These are phyloP conservation scores for Lagerstroemia speciosa DNA, from an alignment of 345 rosid genomes.

Conservation along the genomic window DNA sequence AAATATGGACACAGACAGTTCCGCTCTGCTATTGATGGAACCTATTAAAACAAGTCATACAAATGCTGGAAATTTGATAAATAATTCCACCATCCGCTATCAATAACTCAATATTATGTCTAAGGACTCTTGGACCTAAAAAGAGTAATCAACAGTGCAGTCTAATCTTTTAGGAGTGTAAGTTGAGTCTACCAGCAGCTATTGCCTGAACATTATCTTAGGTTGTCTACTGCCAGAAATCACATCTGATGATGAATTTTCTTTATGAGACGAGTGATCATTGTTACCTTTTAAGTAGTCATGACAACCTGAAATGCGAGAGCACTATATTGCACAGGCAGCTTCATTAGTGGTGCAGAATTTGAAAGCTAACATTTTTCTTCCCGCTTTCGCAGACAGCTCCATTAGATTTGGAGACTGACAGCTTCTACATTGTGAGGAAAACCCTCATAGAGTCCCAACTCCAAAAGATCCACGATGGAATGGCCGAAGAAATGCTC, in stretches of 20 bases:
- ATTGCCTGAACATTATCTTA: too few relatives aligned
- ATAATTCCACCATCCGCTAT: too few relatives aligned
- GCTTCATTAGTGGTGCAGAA: neutral
- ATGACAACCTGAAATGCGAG: neutral
- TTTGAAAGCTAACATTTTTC: neutral
- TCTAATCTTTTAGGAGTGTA: too few relatives aligned
- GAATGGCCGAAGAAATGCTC: constrained; percentile 79
- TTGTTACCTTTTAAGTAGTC: neutral
- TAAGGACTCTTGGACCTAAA: too few relatives aligned
- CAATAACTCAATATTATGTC: too few relatives aligned
- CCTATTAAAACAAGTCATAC: too few relatives aligned
- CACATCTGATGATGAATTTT: neutral
- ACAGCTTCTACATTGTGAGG: constrained; percentile 54
- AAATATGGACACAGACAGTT: too few relatives aligned
- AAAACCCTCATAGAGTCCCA: constrained; percentile 43
- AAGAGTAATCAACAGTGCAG: too few relatives aligned
- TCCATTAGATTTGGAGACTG: constrained; percentile 77
- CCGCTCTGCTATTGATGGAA: too few relatives aligned
- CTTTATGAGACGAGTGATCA: neutral
- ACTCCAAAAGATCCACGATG: constrained; percentile 48
- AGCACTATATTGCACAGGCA: neutral
- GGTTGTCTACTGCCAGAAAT: neutral
- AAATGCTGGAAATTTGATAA: too few relatives aligned
- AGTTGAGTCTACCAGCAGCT: too few relatives aligned
- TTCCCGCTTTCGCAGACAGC: constrained; percentile 38